phyloP scores from a whole-genome alignment of 2,329 filamentous ascomycete species.

The Hymenoscyphus albidus region DNA sequence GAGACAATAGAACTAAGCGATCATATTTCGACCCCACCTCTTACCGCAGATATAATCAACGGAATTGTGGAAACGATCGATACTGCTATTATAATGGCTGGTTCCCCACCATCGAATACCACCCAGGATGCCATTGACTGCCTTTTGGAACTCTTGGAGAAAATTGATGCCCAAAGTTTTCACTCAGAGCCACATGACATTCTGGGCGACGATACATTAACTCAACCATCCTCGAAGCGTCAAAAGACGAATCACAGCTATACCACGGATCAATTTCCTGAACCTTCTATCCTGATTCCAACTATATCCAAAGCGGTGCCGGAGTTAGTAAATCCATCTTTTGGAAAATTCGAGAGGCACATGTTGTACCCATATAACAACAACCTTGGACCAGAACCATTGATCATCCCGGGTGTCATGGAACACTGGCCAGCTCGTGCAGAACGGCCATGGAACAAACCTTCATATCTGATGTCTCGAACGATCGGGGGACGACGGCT shows the following conservation, averaged over 20 bases:
- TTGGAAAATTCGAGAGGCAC: constrained; percentile 59
- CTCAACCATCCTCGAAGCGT: constrained; percentile 22
- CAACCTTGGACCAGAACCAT: constrained; percentile 47
- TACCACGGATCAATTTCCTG: constrained; percentile 20
- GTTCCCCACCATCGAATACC: constrained; percentile 13
- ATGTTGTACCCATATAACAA: constrained; percentile 45
- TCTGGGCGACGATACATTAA: background rate
- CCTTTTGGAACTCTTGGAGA: constrained; percentile 66
- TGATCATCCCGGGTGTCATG: constrained; percentile 66
- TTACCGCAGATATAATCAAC: constrained; percentile 19
- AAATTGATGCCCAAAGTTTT: constrained; percentile 12
- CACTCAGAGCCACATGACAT: background rate
- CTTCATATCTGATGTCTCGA: constrained; percentile 66
- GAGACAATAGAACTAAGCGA: background rate
- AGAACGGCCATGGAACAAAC: constrained; percentile 65
- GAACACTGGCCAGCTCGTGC: constrained; percentile 74
- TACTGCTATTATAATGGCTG: constrained; percentile 35
- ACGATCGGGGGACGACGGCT: constrained; percentile 76
- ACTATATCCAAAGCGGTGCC: constrained; percentile 41
- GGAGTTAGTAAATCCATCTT: constrained; percentile 44
- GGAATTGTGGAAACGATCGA: constrained; percentile 32
- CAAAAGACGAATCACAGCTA: constrained; percentile 12
- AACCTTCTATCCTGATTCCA: constrained; percentile 38
- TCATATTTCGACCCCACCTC: background rate
- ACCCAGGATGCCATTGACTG: constrained; percentile 42